These are phyloP conservation scores for Penicillium fimorum DNA, from an alignment of 495 filamentous ascomycete species.

Conservation along the genomic window DNA sequence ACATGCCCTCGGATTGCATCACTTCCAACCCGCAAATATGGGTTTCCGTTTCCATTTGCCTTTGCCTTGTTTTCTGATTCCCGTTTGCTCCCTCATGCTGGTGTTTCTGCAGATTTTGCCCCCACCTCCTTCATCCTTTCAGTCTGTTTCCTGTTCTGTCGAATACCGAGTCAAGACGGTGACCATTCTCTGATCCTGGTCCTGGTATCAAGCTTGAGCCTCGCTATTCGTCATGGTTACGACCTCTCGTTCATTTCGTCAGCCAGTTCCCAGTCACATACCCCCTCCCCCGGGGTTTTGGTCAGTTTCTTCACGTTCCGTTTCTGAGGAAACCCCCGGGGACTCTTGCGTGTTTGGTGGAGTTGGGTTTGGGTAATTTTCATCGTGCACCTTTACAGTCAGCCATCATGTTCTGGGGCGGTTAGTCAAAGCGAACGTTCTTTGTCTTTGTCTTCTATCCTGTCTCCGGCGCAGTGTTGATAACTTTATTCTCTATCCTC, in stretches of 20 bases:
- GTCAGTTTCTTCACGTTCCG: background rate
- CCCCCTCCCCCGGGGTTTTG: background rate
- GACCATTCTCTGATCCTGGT: background rate
- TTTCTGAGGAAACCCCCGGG: background rate
- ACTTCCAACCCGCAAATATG: slow-evolving; percentile 26
- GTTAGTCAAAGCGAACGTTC: background rate
- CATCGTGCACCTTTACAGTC: background rate
- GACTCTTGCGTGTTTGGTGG: slow-evolving; percentile 11
- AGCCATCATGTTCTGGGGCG: slow-evolving; percentile 3
- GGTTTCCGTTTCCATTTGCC: slow-evolving; percentile 19
- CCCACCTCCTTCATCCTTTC: background rate
- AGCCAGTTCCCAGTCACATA: slow-evolving; percentile 8
- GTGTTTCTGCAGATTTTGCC: background rate
- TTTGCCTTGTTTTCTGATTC: slow-evolving; percentile 13
- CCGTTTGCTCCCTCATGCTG: background rate
- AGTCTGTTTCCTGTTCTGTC: slow-evolving; percentile 3
- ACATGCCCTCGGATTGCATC: slow-evolving; percentile 37
- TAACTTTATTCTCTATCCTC: slow-evolving; percentile 11
- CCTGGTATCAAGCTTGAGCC: background rate
- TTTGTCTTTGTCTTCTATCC: background rate
- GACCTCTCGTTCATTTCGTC: background rate
- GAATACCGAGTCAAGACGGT: background rate
- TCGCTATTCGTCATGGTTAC: background rate
- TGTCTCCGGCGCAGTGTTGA: slow-evolving; percentile 6
- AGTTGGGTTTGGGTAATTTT: slow-evolving; percentile 12